Evolutionary conservation across 306 rosid species (phyloP).

Genomic region (Acacia crassicarpa): DNA sequence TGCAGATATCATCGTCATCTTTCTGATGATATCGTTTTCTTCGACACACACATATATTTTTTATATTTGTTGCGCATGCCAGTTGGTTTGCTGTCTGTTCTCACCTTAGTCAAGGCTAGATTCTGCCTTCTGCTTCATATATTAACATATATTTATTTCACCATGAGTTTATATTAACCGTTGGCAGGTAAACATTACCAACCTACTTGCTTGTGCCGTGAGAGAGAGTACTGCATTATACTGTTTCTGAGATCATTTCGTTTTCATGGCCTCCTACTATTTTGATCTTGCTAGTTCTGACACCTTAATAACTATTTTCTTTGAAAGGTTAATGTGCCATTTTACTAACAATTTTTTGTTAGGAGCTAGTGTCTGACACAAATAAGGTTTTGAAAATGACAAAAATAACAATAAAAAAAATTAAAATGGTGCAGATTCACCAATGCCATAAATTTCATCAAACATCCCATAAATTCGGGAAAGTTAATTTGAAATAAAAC

Average conservation of each 20-base stretch:
- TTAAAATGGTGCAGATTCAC: no score
- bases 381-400: no score
- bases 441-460: no score
- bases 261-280: neutral
- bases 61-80: constrained; percentile 42
- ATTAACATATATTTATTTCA: constrained; percentile 16
- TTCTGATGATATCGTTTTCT: constrained; percentile 16
- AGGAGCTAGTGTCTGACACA: no score
- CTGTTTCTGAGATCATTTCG: neutral
- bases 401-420: no score
- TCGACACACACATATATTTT: neutral
- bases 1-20: constrained; percentile 11
- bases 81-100: constrained; percentile 27
- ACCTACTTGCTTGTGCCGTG: constrained; percentile 15
- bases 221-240: neutral
- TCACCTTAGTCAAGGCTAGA: constrained; percentile 26
- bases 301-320: neutral
- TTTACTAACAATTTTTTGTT: no score
- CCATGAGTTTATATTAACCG: neutral
- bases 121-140: constrained; percentile 24
- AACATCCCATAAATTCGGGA: no score
- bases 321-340: neutral
- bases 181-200: constrained; percentile 35
- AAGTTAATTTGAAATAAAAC: no score
- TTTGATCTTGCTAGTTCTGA: neutral